Evolutionary conservation across 768 basidiomycete genomes (phyloP), one percentile per base, ranked within the genome.

Genomic region (Xanthoconium stramineum): DNA sequence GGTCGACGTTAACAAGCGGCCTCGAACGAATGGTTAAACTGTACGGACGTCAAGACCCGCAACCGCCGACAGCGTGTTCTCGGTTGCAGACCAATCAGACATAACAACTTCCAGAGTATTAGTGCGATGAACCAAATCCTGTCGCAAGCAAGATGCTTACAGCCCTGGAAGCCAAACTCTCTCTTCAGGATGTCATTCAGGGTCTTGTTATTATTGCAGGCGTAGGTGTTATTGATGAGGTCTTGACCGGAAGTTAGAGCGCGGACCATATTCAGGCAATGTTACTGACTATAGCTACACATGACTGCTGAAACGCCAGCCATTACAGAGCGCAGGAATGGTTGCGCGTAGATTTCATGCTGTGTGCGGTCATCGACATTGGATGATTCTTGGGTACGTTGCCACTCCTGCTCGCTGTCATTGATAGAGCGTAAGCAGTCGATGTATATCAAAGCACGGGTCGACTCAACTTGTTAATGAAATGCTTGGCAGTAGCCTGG

Each of bases 401-500:
- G 69, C 49, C 63, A 62, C 50, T 76, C 76, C 56, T 74, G 76
- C 50, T 72, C 75, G 47, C 74, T 74, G 44, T 6, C 45, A 44
- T 35, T 13, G 10, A 30, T 20, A 10, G 6, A 47, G 6, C 12
- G 30, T 57, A 15, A 62, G 39, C 17, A 9, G 44, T 20, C 20
- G 37, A 38, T 1, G 11, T 6, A 42, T 33, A 13, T 6, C 8
- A 19, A 40, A 28, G 15, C 7, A 9, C 7, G 3, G n/a, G 38
- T 6, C 32, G 20, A 52, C 88, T 86, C 56, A 59, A 69, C 66
- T 89, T 89, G 71, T 85, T 83, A 59, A 92, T 79, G 49, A 80
- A 82, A 69, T 94, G 92, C 70, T 94, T 94, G 12, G 90, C 91
- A 56, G 88, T 91, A 0, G 92, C 91, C 66, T 92, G 89, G 0